Conservation (phyloP, 2,329 filamentous ascomycete species). For the Lasiodiplodia theobromae region DNA sequence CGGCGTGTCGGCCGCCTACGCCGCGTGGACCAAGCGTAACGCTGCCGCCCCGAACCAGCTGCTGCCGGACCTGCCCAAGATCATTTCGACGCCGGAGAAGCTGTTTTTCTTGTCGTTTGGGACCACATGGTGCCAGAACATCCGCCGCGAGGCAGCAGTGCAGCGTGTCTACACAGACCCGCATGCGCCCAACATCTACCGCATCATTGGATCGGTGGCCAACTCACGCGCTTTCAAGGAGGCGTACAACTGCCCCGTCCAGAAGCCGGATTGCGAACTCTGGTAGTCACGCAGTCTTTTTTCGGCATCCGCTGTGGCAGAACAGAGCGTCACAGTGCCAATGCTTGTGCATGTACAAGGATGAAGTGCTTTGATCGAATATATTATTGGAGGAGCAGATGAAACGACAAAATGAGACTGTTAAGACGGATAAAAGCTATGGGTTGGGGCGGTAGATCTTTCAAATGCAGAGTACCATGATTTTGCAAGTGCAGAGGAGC, state of each 20-base stretch:
- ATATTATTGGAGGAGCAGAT: no score
- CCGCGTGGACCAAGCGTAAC: constrained; percentile 69
- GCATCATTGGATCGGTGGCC: constrained; percentile 66
- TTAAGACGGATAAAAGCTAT: no score
- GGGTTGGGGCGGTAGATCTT: no score
- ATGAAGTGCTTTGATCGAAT: no score
- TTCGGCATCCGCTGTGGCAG: no score
- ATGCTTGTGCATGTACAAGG: no score
- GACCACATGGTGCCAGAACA: constrained; percentile 73
- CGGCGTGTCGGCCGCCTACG: constrained; percentile 68
- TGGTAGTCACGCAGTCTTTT: constrained; percentile 58
- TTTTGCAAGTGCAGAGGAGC: no score
- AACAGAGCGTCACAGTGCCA: no score
- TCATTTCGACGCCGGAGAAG: constrained; percentile 68
- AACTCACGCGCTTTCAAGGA: constrained; percentile 73
- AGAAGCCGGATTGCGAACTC: constrained; percentile 72
- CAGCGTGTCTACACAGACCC: constrained; percentile 67
- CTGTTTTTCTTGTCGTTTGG: constrained; percentile 72
- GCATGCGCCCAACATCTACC: constrained; percentile 69
- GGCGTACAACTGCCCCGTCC: constrained; percentile 69
- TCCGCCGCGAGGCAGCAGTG: constrained; percentile 64
- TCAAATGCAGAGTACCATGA: no score
- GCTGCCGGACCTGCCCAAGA: constrained; percentile 24
- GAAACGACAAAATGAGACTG: no score
- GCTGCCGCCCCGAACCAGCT: constrained; percentile 54